Base-by-base conservation (phyloP, 73 alveolate genomes). In the Paramecium tetraurelia region DNA sequence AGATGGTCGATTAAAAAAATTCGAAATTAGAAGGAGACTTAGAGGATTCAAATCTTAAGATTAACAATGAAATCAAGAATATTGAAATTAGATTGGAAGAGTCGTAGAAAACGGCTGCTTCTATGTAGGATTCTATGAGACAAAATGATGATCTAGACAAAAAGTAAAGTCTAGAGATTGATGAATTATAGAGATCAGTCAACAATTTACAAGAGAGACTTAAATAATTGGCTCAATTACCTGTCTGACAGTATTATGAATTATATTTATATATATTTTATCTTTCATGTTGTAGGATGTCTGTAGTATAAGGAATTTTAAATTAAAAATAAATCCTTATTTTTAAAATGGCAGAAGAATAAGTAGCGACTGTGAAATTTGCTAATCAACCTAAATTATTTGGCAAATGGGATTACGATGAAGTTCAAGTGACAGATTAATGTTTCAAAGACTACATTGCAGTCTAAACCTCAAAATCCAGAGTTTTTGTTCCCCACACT, bases 401-500 rank as follows among this genome's bases (percentile, higher is more conserved):
- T 97, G 99, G 99, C 58, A 97, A 94, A 86, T 98, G 99, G 99
- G 92, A 96, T 86, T 97, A 96, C 93, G 96, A 92, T 40, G 96
- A 93, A 35, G 96, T 96, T 20, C 93, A 95, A 71, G 95, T 95
- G 92, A 59, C 84, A 27, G 99, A 97, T 95, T 58, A 93, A 70
- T 92, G 98, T 43, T 94, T 97, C 95, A 92, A 89, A 92, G 98
- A 97, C 94, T 98, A 98, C 96, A 95, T 96, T 93, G 96, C 96
- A 89, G 96, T 96, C 38, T 87, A 88, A 83, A 43, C 96, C n/a
- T 59, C 92, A 72, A 96, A 95, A 93, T 93, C 96, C 27, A 93
- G 93, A 86, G 96, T 96, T 43, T 97, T 92, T 96, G 97, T 97
- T 83, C 99, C 99, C 40, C 99, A 96, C 97, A 98, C 99, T 36